Base-by-base conservation (phyloP, 352 stramenopile genomes). In the Phytophthora syringae region DNA sequence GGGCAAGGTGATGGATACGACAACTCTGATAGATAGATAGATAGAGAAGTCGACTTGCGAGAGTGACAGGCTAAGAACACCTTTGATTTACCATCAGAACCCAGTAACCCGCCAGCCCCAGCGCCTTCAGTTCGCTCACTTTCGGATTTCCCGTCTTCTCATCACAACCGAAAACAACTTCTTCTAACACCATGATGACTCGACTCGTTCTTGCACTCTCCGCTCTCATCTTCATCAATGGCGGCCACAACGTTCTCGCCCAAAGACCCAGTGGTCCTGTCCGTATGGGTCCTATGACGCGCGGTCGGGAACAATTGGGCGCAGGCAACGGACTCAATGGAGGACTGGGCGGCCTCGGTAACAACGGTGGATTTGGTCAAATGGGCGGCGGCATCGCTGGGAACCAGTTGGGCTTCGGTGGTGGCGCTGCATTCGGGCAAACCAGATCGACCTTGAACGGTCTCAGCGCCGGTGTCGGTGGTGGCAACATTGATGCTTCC, bases 241-340 rank as follows among this genome's bases (percentile, higher is more conserved):
- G 36, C 15, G 34, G 27, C n/a, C n/a, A n/a, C n/a, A n/a, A n/a
- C 32, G 66, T 34, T 51, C 13, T 62, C 7, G 68, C 62, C 3
- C 62, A 76, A 64, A 39, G 56, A 30, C 62, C 62, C 7, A 62
- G 63, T 20, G 49, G 62, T 11, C 47, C 58, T 34, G 36, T 60
- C 18, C 44, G 50, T 7, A 67, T 67, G 49, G 55, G 55, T 11
- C 59, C 48, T 9, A 43, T 63, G 52, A 7, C 43, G 3, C 61
- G 62, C 54, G 40, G 42, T 1, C 62, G 56, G 36, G 61, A 72
- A 12, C 67, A 71, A 47, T 76, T 70, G 25, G 49, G 44, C 11
- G 45, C 13, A 5, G 48, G 47, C 18, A 51, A 49, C 27, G 39
- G 27, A 44, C 20, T 3, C 43, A 18, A 24, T 21, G 16, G n/a